Base-by-base conservation (phyloP, 139 green algal species). In the Spirogloea muscicola region DNA sequence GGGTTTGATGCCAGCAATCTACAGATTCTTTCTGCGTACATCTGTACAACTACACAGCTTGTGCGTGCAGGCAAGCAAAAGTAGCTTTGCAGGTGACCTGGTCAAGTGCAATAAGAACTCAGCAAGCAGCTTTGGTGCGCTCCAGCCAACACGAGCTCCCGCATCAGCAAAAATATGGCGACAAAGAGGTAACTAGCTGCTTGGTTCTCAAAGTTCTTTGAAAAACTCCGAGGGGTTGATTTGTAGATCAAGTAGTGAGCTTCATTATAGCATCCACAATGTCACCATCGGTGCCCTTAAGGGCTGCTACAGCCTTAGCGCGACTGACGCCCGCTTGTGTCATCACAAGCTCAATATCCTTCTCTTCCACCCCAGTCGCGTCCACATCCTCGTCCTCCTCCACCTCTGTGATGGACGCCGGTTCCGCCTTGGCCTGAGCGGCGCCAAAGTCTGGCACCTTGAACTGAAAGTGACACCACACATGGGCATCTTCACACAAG, bases 291-390 rank as follows among this genome's bases (percentile, higher is more conserved):
- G 86, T 90, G 39, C 84, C 88, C 81, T 96, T 96, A 27, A 99
- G 88, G 3, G 94, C 94, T 69, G 89, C 90, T 33, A 98, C 87
- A 3, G 94, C 94, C 87, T 96, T 96, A 37, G 62, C 66, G 7
- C 92, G 83, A 29, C 74, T 87, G 21, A 97, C 94, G 58, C 87
- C 89, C 16, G 94, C 94, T 84, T 97, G 90, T 0, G 91, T 94
- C 92, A 98, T 97, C 46, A 99, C 94, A 49, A 99, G 90, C 84
- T 99, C 94, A 80, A 99, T 96, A 83, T 99, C 94, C 89, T 98
- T 99, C 79, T 87, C 51, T 86, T 98, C 94, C 37, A 99, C 87
- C 16, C 91, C 94, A 38, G 74, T 87, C 81, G 95, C 93, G 77
- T 99, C 94, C 29, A 99, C 90, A 49, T 92, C 91, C 13, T 64